Percentiles rank a stretch among this genome's conserved stretches.
phyloP scores from a whole-genome alignment of 371 early-diverging fungal genomes.

The Nematocida ironsii region DNA sequence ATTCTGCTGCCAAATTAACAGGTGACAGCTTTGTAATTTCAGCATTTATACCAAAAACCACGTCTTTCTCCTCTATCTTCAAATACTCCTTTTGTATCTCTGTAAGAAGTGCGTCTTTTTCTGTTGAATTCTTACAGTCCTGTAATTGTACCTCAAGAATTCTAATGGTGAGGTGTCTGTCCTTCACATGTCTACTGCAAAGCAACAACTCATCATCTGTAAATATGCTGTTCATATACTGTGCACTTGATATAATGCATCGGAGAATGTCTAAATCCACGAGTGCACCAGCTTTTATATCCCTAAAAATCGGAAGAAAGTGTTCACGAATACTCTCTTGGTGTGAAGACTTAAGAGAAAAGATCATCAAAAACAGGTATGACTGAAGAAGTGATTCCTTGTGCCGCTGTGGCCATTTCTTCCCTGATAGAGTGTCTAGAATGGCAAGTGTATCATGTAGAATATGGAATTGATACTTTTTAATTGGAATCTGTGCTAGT shows the following conservation, averaged over 20 bases:
- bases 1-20: slow-evolving; percentile 46
- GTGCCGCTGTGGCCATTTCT: slow-evolving; percentile 39
- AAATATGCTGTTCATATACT: slow-evolving; percentile 15
- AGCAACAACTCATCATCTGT: slow-evolving; percentile 14
- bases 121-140: slow-evolving; percentile 13
- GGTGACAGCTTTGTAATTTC: slow-evolving; percentile 40
- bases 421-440: slow-evolving; percentile 28
- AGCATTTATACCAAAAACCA: slow-evolving; percentile 53
- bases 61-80: slow-evolving; percentile 43
- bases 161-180: slow-evolving; percentile 33
- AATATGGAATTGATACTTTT: background rate
- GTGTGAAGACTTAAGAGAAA: background rate
- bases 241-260: background rate
- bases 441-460: background rate
- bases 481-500: background rate
- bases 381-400: slow-evolving; percentile 35
- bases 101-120: slow-evolving; percentile 54
- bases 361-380: slow-evolving; percentile 42
- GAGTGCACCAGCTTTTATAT: slow-evolving; percentile 28
- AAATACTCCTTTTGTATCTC: slow-evolving; percentile 45
- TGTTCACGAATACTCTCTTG: slow-evolving; percentile 13
- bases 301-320: slow-evolving; percentile 43
- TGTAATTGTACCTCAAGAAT: slow-evolving; percentile 48
- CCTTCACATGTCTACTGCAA: slow-evolving; percentile 26
- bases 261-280: slow-evolving; percentile 34